These are phyloP conservation scores for Triangularia verruculosa DNA, from an alignment of 2,329 filamentous ascomycete genomes.

Conservation along the genomic window DNA sequence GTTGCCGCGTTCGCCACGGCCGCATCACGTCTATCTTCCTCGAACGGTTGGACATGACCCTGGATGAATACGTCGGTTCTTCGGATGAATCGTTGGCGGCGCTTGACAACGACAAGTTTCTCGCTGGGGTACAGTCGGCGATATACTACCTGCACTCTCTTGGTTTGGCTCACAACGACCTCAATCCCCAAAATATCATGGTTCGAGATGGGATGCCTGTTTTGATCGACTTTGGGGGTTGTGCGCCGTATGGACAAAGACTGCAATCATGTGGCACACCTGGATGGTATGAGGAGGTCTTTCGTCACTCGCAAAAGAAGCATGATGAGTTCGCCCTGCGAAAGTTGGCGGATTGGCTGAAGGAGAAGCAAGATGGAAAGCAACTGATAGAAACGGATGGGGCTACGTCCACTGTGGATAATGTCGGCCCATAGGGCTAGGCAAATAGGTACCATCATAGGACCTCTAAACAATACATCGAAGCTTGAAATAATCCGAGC, in stretches of 20 bases:
- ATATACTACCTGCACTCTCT: constrained; percentile 12
- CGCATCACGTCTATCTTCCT: constrained; percentile 30
- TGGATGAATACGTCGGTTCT: constrained; percentile 20
- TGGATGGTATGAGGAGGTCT: not conserved
- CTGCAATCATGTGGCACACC: not conserved
- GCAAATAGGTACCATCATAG: too few relatives aligned
- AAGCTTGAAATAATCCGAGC: too few relatives aligned
- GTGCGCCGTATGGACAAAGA: not conserved
- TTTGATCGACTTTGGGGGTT: constrained; percentile 21
- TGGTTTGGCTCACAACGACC: constrained; percentile 22
- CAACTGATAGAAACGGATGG: too few relatives aligned
- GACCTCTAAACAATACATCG: too few relatives aligned
- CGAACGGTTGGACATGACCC: constrained; percentile 18
- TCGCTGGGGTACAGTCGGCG: constrained; percentile 10
- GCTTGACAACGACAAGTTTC: constrained; percentile 2
- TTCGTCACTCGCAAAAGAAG: not conserved
- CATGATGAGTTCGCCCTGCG: not conserved
- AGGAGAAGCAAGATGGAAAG: not conserved
- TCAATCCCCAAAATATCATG: constrained; percentile 20
- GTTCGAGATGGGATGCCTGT: constrained; percentile 11
- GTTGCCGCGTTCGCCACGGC: constrained; percentile 29
- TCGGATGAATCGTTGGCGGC: too few relatives aligned
- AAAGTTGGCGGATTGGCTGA: not conserved
- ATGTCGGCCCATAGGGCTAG: too few relatives aligned
- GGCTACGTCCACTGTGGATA: too few relatives aligned